A percentile compares a stretch with the other conserved stretches of the same genome.
These are phyloP conservation scores for Candida tetrigidarum DNA, from an alignment of 1,139 yeast genomes.

Conservation along the genomic window DNA sequence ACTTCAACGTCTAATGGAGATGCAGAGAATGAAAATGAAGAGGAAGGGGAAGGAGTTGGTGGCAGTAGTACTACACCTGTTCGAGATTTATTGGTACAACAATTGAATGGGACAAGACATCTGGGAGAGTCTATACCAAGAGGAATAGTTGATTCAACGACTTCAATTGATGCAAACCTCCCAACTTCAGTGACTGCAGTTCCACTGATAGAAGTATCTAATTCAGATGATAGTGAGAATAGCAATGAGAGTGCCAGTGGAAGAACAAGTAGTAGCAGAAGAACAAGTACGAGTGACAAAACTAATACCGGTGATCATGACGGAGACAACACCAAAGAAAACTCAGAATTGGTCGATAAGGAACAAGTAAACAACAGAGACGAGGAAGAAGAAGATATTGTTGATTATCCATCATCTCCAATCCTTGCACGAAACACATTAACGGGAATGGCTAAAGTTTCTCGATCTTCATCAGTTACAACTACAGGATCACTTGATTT, in stretches of 20 bases:
- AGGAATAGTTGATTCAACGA: slow-evolving; percentile 3
- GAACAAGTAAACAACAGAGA: not conserved
- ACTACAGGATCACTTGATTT: slow-evolving; percentile 19
- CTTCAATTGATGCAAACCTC: slow-evolving; percentile 1
- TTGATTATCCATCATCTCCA: slow-evolving; percentile 20
- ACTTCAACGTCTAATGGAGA: no score
- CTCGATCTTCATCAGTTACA: slow-evolving; percentile 12
- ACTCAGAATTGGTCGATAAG: no score
- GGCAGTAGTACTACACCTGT: slow-evolving; percentile 26
- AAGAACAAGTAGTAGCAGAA: slow-evolving; percentile 4
- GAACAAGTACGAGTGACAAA: no score
- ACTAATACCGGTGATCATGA: not conserved
- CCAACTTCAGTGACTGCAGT: slow-evolving; percentile 6
- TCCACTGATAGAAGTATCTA: slow-evolving; percentile 6
- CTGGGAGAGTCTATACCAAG: not conserved
- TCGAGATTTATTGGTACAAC: slow-evolving; percentile 22
- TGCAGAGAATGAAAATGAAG: no score
- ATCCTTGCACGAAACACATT: slow-evolving; percentile 12
- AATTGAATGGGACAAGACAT: slow-evolving; percentile 17
- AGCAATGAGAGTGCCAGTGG: slow-evolving; percentile 14
- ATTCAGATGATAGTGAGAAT: slow-evolving; percentile 10
- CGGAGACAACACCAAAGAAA: not conserved
- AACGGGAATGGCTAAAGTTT: slow-evolving; percentile 13
- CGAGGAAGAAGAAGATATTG: slow-evolving; percentile 22
- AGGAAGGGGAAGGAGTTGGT: no score